A percentile compares a stretch with the other conserved stretches of the same genome.
These are phyloP conservation scores for Pseudocercospora eumusae DNA, from an alignment of 2,329 filamentous ascomycete genomes.

Conservation along the genomic window DNA sequence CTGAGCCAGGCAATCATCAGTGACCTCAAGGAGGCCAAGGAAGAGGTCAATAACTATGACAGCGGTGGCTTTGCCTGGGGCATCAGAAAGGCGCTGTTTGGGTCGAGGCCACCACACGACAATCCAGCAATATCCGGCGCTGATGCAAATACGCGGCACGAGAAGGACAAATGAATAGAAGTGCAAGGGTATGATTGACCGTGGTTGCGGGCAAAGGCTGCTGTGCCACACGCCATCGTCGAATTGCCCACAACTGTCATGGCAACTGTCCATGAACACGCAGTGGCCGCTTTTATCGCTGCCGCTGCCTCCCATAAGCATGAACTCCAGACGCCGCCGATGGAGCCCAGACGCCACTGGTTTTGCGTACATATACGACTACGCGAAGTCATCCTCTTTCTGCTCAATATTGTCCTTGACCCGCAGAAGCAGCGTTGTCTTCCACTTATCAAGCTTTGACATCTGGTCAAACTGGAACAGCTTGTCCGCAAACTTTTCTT, in stretches of 20 bases:
- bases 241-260: neutral
- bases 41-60: conserved; percentile 20
- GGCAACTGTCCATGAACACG: neutral
- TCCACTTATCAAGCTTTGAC: conserved; percentile 95
- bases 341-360: neutral
- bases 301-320: conserved; percentile 2
- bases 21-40: conserved; percentile 33
- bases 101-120: neutral
- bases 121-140: neutral
- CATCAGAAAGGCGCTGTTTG: conserved; percentile 29
- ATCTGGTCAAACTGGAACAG: conserved; percentile 88
- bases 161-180: neutral
- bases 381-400: conserved; percentile 68
- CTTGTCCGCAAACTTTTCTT: conserved; percentile 81
- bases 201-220: neutral
- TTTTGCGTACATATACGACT: neutral
- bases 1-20: conserved; percentile 33
- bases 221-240: neutral
- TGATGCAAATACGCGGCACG: neutral
- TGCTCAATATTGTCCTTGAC: conserved; percentile 83
- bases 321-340: neutral
- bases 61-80: conserved; percentile 34
- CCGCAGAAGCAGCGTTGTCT: conserved; percentile 79
- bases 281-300: neutral
- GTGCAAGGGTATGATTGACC: neutral